Evolutionary conservation across 1,139 yeast species (phyloP), one percentile per base, ranked within the genome.

Genomic region (Debaryomyces psychrophilus): DNA sequence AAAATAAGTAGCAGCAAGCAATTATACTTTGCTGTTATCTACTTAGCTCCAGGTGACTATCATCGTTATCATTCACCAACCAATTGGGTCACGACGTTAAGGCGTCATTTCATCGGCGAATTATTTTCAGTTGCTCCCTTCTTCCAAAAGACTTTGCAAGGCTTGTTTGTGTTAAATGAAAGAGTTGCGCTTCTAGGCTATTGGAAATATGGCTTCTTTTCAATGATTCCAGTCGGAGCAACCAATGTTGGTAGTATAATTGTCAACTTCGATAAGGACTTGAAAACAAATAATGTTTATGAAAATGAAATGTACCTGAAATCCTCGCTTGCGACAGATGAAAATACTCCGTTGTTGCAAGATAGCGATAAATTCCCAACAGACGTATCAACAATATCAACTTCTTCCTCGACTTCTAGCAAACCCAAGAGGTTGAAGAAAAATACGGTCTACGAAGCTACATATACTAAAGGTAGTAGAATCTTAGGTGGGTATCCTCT

Each of bases 201-300:
- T 59, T 95, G 99, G 98, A 88, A 88, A 62, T 81, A 93, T 65
- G 99, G 99, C 0, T 95, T 95, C 62, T 93, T 93, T 71, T 87
- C 96, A 52, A 95, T 95, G 99, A 92, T 96, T 2, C 98, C 99
- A 0, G 99, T 95, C 8, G 99, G 99, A 22, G 99, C 99, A 25
- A 95, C 99, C 5, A 95, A 95, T 65, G 99, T 95, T 33, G 99
- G 99, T 15, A 87, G 96, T 58, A 93, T 95, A 55, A 83, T 87
- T 48, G 81, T 95, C 53, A 90, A 92, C 62, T 95, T 95, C 60
- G 99, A 95, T 68, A 86, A 87, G 67, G 93, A 90, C 60, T 78
- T 95, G 59, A 81, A 85, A 46, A 95, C 99, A 4, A 95, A 95
- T 64, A 84, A 83, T 43, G 71, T 77, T 31, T 84, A 81, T 56